phyloP scores from a whole-genome alignment of 306 rosid species.

The Glycyrrhiza uralensis region DNA sequence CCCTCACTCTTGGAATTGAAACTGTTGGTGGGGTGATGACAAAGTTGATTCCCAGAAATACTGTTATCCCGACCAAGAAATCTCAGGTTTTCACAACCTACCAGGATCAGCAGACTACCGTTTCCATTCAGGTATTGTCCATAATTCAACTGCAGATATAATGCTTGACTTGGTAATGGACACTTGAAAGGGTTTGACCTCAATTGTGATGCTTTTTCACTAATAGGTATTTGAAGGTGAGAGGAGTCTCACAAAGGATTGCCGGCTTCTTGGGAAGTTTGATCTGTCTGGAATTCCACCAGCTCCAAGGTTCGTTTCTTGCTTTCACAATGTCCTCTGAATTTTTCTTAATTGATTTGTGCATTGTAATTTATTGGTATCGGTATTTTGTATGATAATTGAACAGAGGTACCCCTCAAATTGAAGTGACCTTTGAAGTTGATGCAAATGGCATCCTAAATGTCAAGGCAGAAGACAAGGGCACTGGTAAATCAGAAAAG shows the following conservation, averaged over 20 bases:
- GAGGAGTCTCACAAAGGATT: slow-evolving; percentile 99
- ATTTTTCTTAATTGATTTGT: not conserved
- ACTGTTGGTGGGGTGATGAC: slow-evolving; percentile 99
- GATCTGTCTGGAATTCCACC: slow-evolving; percentile 93
- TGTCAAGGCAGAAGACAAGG: slow-evolving; percentile 94
- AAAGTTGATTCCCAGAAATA: slow-evolving; percentile 94
- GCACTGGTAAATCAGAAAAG: slow-evolving; percentile 95
- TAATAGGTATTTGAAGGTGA: slow-evolving; percentile 92
- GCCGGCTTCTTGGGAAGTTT: slow-evolving; percentile 89
- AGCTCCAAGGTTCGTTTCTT: slow-evolving; percentile 77
- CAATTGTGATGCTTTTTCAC: not conserved
- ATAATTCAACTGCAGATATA: not conserved
- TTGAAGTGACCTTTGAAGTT: slow-evolving; percentile 92
- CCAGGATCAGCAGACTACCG: slow-evolving; percentile 98
- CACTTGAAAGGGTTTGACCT: not conserved
- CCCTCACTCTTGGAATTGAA: slow-evolving; percentile 96
- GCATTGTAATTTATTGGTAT: not conserved
- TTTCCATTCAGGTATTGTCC: slow-evolving; percentile 81
- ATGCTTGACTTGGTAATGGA: not conserved
- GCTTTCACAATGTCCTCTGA: not conserved
- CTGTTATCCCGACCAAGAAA: slow-evolving; percentile 96
- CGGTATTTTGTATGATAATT: not conserved
- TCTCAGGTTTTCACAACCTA: slow-evolving; percentile 97
- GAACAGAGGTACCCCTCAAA: slow-evolving; percentile 95
- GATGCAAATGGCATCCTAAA: slow-evolving; percentile 94